These are phyloP conservation scores for Colletotrichum lini DNA, from an alignment of 2,329 filamentous ascomycete species.

Conservation along the genomic window DNA sequence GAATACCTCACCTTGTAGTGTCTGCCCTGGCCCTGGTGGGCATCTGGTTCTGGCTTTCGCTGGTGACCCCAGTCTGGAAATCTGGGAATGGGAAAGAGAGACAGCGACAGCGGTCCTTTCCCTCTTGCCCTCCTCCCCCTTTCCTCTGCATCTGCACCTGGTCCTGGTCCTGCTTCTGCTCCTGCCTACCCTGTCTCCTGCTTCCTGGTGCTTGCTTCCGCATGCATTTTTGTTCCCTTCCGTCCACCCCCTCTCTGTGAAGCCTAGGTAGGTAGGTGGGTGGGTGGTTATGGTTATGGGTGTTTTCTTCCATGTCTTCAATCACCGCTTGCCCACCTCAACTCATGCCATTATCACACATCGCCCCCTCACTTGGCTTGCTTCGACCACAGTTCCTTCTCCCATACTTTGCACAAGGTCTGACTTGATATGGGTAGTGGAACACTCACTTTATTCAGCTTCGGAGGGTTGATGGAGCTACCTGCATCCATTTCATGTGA, in stretches of 20 bases:
- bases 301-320: background rate
- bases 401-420: background rate
- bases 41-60: background rate
- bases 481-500: background rate
- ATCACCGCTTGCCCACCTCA: background rate
- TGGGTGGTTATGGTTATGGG: no score
- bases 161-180: background rate
- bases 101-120: conserved; percentile 3
- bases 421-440: background rate
- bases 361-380: no score
- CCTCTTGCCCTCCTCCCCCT: conserved; percentile 12
- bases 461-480: background rate
- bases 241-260: background rate
- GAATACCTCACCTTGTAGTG: conserved; percentile 30
- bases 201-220: background rate
- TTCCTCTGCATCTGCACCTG: background rate
- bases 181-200: conserved; percentile 1
- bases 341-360: background rate
- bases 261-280: no score
- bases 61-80: background rate
- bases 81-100: background rate
- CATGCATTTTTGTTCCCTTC: background rate
- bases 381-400: background rate
- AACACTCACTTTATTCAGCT: background rate
- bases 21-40: background rate